These are phyloP conservation scores for Lecanicillium sp. DNA, from an alignment of 2,329 filamentous ascomycete species.

Conservation along the genomic window DNA sequence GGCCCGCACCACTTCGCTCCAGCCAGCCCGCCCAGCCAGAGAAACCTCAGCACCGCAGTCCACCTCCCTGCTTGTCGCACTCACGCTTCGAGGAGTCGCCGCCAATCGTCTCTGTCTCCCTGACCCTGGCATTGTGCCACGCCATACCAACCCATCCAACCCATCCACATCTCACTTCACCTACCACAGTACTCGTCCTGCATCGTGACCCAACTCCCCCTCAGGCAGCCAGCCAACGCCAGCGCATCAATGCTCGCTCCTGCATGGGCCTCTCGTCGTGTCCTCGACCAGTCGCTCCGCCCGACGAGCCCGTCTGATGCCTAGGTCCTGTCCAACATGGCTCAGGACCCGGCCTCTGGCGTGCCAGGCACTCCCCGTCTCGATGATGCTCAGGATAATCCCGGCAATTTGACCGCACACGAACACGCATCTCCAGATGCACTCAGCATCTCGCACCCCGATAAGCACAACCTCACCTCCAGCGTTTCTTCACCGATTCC, in stretches of 20 bases:
- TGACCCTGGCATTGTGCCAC: too few relatives aligned
- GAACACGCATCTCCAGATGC: slow-evolving; percentile 17
- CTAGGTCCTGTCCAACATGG: slow-evolving; percentile 35
- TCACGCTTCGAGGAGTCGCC: too few relatives aligned
- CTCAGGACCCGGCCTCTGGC: slow-evolving; percentile 22
- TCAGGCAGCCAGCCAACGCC: slow-evolving; percentile 1
- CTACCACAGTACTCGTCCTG: too few relatives aligned
- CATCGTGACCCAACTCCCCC: too few relatives aligned
- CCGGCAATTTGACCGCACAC: slow-evolving; percentile 11
- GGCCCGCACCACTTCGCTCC: too few relatives aligned
- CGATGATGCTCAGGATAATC: slow-evolving; percentile 11
- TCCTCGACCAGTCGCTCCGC: slow-evolving; percentile 32
- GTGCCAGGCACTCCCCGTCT: slow-evolving; percentile 4
- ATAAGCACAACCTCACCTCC: slow-evolving; percentile 5
- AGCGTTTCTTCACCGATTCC: slow-evolving; percentile 15
- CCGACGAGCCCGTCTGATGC: slow-evolving; percentile 35
- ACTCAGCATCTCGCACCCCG: slow-evolving; percentile 10
- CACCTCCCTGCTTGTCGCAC: too few relatives aligned
- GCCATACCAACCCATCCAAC: too few relatives aligned
- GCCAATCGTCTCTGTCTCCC: too few relatives aligned
- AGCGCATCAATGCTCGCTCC: slow-evolving; percentile 13
- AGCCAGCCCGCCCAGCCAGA: too few relatives aligned
- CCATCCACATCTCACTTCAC: too few relatives aligned
- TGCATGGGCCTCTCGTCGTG: slow-evolving; percentile 32
- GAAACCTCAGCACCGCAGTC: too few relatives aligned